phyloP scores from a whole-genome alignment of 1,284 basidiomycete species.

The Cutaneotrichosporon sp. region DNA sequence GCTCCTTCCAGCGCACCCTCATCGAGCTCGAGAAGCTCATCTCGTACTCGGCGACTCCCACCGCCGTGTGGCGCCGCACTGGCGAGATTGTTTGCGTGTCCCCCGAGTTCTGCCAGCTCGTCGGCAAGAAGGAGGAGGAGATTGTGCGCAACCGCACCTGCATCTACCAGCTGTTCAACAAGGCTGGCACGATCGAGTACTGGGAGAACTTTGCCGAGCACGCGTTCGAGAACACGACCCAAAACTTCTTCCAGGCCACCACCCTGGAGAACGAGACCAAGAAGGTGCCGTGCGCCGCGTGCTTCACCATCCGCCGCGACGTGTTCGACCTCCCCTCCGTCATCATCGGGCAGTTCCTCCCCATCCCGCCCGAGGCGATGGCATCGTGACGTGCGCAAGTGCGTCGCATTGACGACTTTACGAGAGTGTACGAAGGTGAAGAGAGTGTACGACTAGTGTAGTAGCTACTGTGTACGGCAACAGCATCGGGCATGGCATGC shows the following conservation, averaged over 20 bases:
- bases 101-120: slow-evolving; percentile 92
- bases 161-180: slow-evolving; percentile 90
- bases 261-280: slow-evolving; percentile 58
- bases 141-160: slow-evolving; percentile 73
- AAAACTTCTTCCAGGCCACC: slow-evolving; percentile 90
- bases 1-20: slow-evolving; percentile 89
- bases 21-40: slow-evolving; percentile 96
- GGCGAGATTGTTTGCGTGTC: slow-evolving; percentile 97
- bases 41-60: slow-evolving; percentile 96
- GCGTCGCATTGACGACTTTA: neutral
- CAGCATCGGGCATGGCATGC: neutral
- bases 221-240: slow-evolving; percentile 93
- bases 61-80: slow-evolving; percentile 97
- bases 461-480: slow-evolving; percentile 2
- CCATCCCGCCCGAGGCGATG: slow-evolving; percentile 36
- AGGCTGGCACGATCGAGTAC: slow-evolving; percentile 87
- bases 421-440: neutral
- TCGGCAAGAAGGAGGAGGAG: slow-evolving; percentile 83
- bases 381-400: neutral
- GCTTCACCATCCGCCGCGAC: slow-evolving; percentile 88
- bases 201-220: slow-evolving; percentile 94
- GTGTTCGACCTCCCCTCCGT: slow-evolving; percentile 66
- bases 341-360: slow-evolving; percentile 68
- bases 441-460: slow-evolving; percentile 13
- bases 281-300: slow-evolving; percentile 69